Evolutionary conservation across 2,329 filamentous ascomycete species (phyloP).

Genomic region (Venturia carpophila): DNA sequence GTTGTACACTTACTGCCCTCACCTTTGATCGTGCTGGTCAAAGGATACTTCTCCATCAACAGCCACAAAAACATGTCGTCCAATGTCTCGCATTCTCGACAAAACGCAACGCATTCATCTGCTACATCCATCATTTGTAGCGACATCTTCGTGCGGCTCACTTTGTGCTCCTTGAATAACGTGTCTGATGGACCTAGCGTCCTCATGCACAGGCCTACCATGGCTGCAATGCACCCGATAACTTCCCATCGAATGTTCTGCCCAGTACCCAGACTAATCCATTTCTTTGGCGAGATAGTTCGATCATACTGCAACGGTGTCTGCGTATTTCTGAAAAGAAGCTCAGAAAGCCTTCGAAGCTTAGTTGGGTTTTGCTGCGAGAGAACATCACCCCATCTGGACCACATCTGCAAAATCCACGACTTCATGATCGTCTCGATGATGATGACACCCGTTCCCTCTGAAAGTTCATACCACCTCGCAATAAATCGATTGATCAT

Average conservation of each 20-base stretch:
- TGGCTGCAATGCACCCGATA: constrained; percentile 33
- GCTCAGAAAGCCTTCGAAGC: constrained; percentile 33
- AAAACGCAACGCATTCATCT: constrained; percentile 29
- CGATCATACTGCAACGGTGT: constrained; percentile 31
- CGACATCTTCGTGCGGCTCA: constrained; percentile 24
- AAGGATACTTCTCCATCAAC: constrained; percentile 27
- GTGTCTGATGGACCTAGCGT: constrained; percentile 30
- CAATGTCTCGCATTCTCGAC: constrained; percentile 27
- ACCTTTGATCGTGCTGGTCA: constrained; percentile 26
- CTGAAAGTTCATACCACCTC: constrained; percentile 28
- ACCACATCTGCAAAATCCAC: constrained; percentile 26
- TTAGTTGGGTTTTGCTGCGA: constrained; percentile 25
- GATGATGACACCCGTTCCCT: constrained; percentile 26
- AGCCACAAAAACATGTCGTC: constrained; percentile 32
- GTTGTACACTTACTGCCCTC: constrained; percentile 24
- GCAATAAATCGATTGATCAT: constrained; percentile 28
- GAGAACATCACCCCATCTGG: constrained; percentile 26
- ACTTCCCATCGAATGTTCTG: constrained; percentile 38
- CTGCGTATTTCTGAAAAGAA: constrained; percentile 37
- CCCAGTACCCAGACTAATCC: constrained; percentile 33
- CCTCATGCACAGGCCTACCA: constrained; percentile 32
- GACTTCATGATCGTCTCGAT: constrained; percentile 31
- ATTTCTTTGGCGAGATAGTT: constrained; percentile 33
- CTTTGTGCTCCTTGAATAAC: constrained; percentile 28
- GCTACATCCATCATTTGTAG: constrained; percentile 26